Evolutionary conservation across 257 asterid genomes (phyloP), one percentile per base, ranked within the genome.

Genomic region (Solanum habrochaites): DNA sequence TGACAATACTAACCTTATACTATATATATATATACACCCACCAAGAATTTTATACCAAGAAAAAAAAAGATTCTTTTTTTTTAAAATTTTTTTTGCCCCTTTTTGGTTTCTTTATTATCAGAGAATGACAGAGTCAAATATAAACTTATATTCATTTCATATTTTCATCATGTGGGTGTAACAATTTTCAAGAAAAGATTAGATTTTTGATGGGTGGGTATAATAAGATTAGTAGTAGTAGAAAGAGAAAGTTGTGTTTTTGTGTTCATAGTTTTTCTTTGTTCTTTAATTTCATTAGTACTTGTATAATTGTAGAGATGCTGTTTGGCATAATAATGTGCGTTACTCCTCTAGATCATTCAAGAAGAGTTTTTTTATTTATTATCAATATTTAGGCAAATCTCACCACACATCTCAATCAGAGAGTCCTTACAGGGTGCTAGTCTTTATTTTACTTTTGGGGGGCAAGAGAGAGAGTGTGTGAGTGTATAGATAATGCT

Each of bases 11-110:
- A 67, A 83, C 88, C 84, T 67, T 86, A 80, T 88, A 87, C 73
- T 52, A 7, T 49, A 87, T 87, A 47, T 35, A 49, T 89, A 88
- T 86, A 86, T 83, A 87, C 71, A 87, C 90, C 91, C 85, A 80
- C 90, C 91, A 78, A 89, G 86, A 88, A 91, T 87, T 90, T 88
- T 88, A 86, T 52, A 69, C 27, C 78, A 89, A 91, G 88, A 89
- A 89, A 52, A 52, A 49, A 52, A 52, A 52, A 52, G 62, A 89
- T 89, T 89, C 86, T 85, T 83, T 47, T 87, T 85, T 71, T 86
- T 69, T 71, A 45, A 11, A n/a, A n/a, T n/a, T 0, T 84, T 47
- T 73, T 90, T 13, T 2, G 5, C 27, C 27, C 43, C 14, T 11
- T 39, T 49, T 29, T 15, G 77, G 21, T 70, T 32, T 32, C 56